A percentile compares a stretch with the other conserved stretches of the same genome.
These are phyloP conservation scores for Coprinopsis strossmayeri DNA, from an alignment of 768 basidiomycete genomes.

Conservation along the genomic window DNA sequence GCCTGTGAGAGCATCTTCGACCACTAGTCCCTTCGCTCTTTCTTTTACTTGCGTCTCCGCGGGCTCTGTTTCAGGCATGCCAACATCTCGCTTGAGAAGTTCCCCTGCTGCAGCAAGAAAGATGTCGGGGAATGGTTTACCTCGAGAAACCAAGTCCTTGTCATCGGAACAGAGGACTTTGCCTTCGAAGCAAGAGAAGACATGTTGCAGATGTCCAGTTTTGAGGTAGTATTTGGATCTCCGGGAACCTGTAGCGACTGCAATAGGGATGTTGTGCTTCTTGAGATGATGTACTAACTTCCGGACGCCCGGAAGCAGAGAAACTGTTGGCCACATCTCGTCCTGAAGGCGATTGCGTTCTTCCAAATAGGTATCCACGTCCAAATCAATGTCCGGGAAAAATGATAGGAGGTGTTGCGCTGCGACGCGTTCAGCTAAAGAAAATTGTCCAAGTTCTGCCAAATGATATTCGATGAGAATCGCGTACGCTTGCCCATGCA, in stretches of 20 bases:
- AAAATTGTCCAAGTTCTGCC: not conserved
- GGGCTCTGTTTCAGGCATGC: slow-evolving; percentile 30
- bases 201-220: slow-evolving; percentile 49
- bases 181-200: slow-evolving; percentile 57
- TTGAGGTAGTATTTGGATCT: slow-evolving; percentile 64
- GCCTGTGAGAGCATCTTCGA: slow-evolving; percentile 77
- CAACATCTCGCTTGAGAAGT: slow-evolving; percentile 51
- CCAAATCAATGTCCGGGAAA: slow-evolving; percentile 68
- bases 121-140: slow-evolving; percentile 82
- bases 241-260: slow-evolving; percentile 72
- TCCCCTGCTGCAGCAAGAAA: slow-evolving; percentile 68
- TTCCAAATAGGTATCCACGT: slow-evolving; percentile 50
- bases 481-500: slow-evolving; percentile 77
- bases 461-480: not conserved
- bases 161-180: slow-evolving; percentile 74
- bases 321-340: slow-evolving; percentile 59
- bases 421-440: slow-evolving; percentile 56
- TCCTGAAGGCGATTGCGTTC: slow-evolving; percentile 57
- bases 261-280: slow-evolving; percentile 64
- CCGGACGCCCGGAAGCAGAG: slow-evolving; percentile 65
- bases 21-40: slow-evolving; percentile 63
- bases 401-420: slow-evolving; percentile 65
- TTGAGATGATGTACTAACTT: slow-evolving; percentile 69
- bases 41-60: slow-evolving; percentile 34
- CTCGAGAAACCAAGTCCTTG: slow-evolving; percentile 38